Evolutionary conservation across 352 stramenopile species (phyloP).

Genomic region (Globisporangium camurandrum): DNA sequence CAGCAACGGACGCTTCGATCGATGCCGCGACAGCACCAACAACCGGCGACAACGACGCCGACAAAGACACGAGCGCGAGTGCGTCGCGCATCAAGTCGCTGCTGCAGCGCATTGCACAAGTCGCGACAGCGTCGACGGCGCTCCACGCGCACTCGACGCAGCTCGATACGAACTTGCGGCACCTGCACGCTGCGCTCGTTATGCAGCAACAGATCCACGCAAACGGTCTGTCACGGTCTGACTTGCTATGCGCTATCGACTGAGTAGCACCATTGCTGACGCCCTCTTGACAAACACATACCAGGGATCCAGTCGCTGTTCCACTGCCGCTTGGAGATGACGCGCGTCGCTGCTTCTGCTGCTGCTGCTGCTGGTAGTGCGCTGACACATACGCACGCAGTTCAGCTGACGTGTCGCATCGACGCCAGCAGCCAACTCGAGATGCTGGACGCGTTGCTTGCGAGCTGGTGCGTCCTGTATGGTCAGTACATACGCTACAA

Average conservation of each 20-base stretch:
- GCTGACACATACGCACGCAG: slow-evolving; percentile 6
- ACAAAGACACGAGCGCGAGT: background rate
- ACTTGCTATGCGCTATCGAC: too few species aligned
- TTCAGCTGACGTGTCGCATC: slow-evolving; percentile 12
- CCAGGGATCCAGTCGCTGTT: slow-evolving; percentile 11
- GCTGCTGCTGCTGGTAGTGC: too few species aligned
- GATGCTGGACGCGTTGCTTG: slow-evolving; percentile 3
- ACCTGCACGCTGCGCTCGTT: slow-evolving; percentile 35
- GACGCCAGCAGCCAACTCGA: slow-evolving; percentile 4
- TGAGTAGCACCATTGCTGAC: background rate
- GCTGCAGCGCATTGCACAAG: slow-evolving; percentile 26
- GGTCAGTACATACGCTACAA: too few species aligned
- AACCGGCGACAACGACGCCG: background rate
- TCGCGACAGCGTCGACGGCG: slow-evolving; percentile 22
- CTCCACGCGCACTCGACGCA: slow-evolving; percentile 25
- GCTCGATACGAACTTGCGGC: slow-evolving; percentile 29
- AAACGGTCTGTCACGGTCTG: slow-evolving; percentile 1
- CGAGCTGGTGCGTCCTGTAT: slow-evolving; percentile 10
- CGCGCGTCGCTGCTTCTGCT: background rate
- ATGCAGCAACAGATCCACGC: slow-evolving; percentile 20
- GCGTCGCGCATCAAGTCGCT: slow-evolving; percentile 22
- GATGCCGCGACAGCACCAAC: background rate
- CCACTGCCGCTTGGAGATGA: slow-evolving; percentile 7
- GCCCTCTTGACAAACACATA: background rate
- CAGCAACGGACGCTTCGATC: background rate